Conservation (phyloP, 192 early-diverging fungal species). For the Backusella macrospora region DNA sequence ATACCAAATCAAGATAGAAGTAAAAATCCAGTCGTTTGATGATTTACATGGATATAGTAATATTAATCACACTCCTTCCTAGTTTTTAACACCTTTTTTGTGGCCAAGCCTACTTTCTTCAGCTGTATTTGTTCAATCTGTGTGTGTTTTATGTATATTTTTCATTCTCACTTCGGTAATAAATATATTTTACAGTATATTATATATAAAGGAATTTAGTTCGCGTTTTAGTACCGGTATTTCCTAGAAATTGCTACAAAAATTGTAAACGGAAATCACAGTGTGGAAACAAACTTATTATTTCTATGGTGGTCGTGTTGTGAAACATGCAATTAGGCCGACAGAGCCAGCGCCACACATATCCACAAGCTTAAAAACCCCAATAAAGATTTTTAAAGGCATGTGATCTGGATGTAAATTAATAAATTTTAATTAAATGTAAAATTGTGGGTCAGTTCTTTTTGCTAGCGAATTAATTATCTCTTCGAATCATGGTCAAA, state of each 20-base stretch:
- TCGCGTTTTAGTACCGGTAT: slow-evolving; percentile 14
- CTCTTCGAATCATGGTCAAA: no score
- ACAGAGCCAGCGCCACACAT: slow-evolving; percentile 8
- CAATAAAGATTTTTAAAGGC: neutral
- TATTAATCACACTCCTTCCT: no score
- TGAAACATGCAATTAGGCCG: slow-evolving; percentile 13
- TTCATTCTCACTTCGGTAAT: neutral
- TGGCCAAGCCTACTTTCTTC: no score
- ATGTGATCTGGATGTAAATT: neutral
- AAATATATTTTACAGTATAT: neutral
- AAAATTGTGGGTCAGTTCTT: neutral
- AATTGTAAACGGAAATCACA: slow-evolving; percentile 10
- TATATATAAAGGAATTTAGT: neutral
- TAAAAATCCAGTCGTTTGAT: no score
- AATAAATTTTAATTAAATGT: neutral
- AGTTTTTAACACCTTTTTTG: no score
- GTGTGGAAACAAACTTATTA: slow-evolving; percentile 7
- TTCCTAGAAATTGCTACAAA: slow-evolving; percentile 6
- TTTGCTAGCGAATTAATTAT: neutral
- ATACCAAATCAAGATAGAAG: no score
- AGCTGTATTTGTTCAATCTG: no score
- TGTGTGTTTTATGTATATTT: no score
- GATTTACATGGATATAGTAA: no score
- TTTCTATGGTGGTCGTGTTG: slow-evolving; percentile 13
- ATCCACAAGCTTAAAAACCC: slow-evolving; percentile 15